Base-by-base conservation (phyloP, 1,284 basidiomycete species). In the Psilocybe mexicana region DNA sequence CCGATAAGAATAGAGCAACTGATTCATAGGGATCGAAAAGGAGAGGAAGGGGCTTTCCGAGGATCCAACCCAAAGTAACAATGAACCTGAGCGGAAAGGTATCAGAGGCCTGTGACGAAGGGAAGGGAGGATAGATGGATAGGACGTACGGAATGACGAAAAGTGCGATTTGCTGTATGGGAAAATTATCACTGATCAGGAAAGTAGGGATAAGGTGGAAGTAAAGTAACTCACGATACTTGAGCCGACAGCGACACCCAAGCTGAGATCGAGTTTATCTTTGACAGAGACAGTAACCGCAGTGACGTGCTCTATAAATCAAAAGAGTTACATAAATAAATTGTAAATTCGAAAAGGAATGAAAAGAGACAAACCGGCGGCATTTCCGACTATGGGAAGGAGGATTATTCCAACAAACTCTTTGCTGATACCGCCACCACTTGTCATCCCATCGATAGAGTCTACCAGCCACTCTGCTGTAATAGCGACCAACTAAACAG, bases 241-340 rank as follows among this genome's bases (percentile, higher is more conserved):
- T 1, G 91, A 93, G n/a, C 93, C 93, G 38, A 94, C 90, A 6
- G 94, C 93, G 52, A 95, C 92, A 53, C 87, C 85, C 55, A 94
- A 76, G 66, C 84, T 84, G 6, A 92, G 79, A 62, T 85, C 86
- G 52, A 93, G 76, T 70, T 91, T 84, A 73, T 93, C 83, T 74
- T 94, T 93, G 62, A 93, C 86, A 0, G 93, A 93, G 5, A 94
- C 92, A 2, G 88, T 91, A 59, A 96, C 90, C 24, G 93, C 92
- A 2, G 93, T 94, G 51, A 88, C 86, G 69, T 94, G 93, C 70
- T 96, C 94, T 79, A 52, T 14, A 26, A 4, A 43, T 8, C 52
- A 47, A 23, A 43, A 36, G 59, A 38, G n/a, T 52, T 47, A 12
- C 53, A 12, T 36, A 43, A 10, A 4, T 7, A 4, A 4, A 14